These are phyloP conservation scores for Maudiozyma humilis DNA, from an alignment of 1,139 yeast genomes.

Conservation along the genomic window DNA sequence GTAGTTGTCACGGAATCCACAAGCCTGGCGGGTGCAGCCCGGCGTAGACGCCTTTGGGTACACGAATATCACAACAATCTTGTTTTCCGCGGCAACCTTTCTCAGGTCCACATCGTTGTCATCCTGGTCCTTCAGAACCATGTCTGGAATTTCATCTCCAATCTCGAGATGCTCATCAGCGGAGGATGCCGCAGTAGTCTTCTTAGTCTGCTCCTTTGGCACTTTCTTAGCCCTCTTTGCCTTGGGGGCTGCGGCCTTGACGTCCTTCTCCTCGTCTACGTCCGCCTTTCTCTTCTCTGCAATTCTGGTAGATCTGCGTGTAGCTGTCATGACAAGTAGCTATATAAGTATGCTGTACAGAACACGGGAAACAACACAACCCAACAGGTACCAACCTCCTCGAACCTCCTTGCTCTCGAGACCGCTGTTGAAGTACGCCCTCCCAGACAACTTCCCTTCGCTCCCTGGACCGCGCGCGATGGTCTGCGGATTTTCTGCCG, in stretches of 20 bases:
- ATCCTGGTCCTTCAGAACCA: slow-evolving; percentile 58
- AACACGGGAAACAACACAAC: too few species aligned
- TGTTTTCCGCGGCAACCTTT: slow-evolving; percentile 41
- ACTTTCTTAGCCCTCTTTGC: slow-evolving; percentile 1
- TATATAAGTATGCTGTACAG: too few species aligned
- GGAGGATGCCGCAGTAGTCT: background rate
- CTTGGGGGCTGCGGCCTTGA: slow-evolving; percentile 9
- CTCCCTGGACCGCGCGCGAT: too few species aligned
- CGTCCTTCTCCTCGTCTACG: slow-evolving; percentile 10
- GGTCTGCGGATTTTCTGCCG: too few species aligned
- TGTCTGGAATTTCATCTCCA: slow-evolving; percentile 55
- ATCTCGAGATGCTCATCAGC: slow-evolving; percentile 34
- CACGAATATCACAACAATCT: slow-evolving; percentile 58
- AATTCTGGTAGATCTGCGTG: slow-evolving; percentile 49
- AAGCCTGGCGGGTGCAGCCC: slow-evolving; percentile 89
- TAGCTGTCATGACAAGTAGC: slow-evolving; percentile 41
- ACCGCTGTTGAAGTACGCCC: too few species aligned
- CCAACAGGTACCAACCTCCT: too few species aligned
- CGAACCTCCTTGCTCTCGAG: too few species aligned
- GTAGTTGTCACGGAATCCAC: slow-evolving; percentile 71
- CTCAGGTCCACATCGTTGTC: slow-evolving; percentile 48
- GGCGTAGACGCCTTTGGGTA: slow-evolving; percentile 94
- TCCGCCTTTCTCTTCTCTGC: slow-evolving; percentile 22
- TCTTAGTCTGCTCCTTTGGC: background rate
- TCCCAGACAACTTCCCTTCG: too few species aligned